A percentile compares a stretch with the other conserved stretches of the same genome.
phyloP scores from a whole-genome alignment of 2,329 filamentous ascomycete species.

The Pseudocercospora eumusae region DNA sequence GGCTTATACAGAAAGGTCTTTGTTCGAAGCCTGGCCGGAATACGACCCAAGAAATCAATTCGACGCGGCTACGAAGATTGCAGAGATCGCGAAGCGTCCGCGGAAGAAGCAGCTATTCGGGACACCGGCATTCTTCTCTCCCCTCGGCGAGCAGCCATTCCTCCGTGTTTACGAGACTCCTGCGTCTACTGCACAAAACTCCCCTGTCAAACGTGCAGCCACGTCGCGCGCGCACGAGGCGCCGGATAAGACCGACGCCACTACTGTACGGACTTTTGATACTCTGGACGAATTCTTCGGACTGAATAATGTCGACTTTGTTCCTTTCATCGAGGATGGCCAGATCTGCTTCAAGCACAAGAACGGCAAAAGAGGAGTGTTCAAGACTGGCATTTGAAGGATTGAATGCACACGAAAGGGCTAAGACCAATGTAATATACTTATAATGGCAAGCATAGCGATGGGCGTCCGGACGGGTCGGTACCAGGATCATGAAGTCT shows the following conservation, averaged over 20 bases:
- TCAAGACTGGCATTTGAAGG: constrained; percentile 20
- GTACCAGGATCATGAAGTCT: no score
- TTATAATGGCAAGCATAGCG: neutral
- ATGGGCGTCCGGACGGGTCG: neutral
- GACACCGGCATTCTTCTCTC: constrained; percentile 20
- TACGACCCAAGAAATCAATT: constrained; percentile 22
- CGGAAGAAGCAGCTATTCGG: constrained; percentile 41
- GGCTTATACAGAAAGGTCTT: constrained; percentile 8
- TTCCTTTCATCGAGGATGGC: constrained; percentile 15
- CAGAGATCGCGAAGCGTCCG: constrained; percentile 50
- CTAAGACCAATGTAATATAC: neutral
- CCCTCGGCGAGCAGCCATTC: constrained; percentile 10
- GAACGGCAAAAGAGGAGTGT: constrained; percentile 15
- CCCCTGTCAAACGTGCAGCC: neutral
- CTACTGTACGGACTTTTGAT: constrained; percentile 10
- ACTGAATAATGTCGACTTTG: constrained; percentile 14
- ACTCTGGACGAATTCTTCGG: constrained; percentile 23
- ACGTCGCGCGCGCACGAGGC: neutral
- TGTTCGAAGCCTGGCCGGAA: constrained; percentile 33
- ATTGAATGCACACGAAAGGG: neutral
- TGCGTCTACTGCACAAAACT: neutral
- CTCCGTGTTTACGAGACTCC: neutral
- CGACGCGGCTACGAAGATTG: constrained; percentile 58
- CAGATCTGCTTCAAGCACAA: constrained; percentile 19
- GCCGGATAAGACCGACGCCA: constrained; percentile 5